Conservation (phyloP, 257 asterid species). For the Ocimum tenuiflorum region DNA sequence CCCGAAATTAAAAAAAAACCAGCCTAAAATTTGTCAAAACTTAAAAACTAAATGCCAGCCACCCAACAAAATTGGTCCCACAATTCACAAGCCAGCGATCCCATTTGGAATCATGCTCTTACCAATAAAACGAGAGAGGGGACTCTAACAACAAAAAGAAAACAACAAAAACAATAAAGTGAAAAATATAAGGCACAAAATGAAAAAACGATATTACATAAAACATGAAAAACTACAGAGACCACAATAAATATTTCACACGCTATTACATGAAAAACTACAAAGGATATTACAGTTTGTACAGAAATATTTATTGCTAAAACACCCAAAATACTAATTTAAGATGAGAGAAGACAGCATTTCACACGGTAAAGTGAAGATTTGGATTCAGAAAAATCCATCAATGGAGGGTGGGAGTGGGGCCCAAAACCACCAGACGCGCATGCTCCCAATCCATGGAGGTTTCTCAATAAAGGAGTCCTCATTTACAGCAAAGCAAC, state of each 20-base stretch:
- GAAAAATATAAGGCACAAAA: neutral
- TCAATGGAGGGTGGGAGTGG: constrained; percentile 57
- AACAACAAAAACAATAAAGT: neutral
- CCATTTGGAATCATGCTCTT: constrained; percentile 20
- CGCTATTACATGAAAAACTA: neutral
- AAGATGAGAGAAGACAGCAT: neutral
- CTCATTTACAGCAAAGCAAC: constrained; percentile 48
- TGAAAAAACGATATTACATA: neutral
- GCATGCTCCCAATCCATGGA: constrained; percentile 65
- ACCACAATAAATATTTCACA: too few species aligned
- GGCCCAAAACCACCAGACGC: constrained; percentile 48
- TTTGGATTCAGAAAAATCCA: constrained; percentile 28
- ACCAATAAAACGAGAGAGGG: too few species aligned
- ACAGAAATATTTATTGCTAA: constrained; percentile 16
- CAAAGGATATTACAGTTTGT: constrained; percentile 1
- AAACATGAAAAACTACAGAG: neutral
- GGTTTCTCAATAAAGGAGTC: constrained; percentile 35
- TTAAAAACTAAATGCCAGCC: neutral
- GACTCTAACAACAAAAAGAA: neutral
- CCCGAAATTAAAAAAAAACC: too few species aligned
- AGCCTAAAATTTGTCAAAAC: too few species aligned
- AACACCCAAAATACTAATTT: neutral
- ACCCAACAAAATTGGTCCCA: constrained; percentile 13
- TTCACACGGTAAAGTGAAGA: constrained; percentile 19
- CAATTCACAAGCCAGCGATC: constrained; percentile 17